Base-by-base conservation (phyloP, 345 rosid species). In the Syzygium oleosum region DNA sequence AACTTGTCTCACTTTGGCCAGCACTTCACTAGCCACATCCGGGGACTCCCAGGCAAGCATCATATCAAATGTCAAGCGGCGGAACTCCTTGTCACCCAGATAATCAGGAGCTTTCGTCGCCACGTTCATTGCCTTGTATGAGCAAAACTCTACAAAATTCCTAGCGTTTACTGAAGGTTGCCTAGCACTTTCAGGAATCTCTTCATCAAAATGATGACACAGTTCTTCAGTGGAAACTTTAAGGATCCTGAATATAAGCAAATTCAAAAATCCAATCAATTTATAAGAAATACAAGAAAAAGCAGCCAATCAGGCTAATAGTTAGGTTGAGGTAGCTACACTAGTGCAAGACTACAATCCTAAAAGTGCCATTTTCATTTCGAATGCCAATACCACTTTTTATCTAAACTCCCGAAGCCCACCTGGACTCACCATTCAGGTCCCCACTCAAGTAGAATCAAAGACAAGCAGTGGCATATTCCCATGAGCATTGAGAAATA, bases 41-140 rank as follows among this genome's bases (percentile, higher is more conserved):
- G 99, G 98, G 15, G 91, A 80, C 90, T 95, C 99, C 99, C 99
- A 97, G 41, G 99, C 99, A 90, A 96, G 99, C 99, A 97, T 97
- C 99, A 96, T 95, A 84, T 96, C 99, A 87, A 91, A 97, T n/a
- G 94, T 94, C 51, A 97, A 92, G 87, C 91, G 97, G 79, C 96
- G 94, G 73, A 97, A 95, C 27, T 94, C 97, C 41, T 91, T 91
- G 86, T 97, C 96, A 90, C 94, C 92, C 89, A 96, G 87, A 91
- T 93, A 96, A 91, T 92, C 92, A n/a, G 96, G 94, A 85, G 61
- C 85, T 51, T 90, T 92, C 87, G 89, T 89, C 3, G 92, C 85
- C 77, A 54, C 90, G 55, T 92, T 89, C 38, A 97, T 92, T n/a
- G 98, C 91, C 88, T 95, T 96, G 90, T 91, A 95, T 15, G 96